A percentile compares a stretch with the other conserved stretches of the same genome.
Evolutionary conservation across 2,329 filamentous ascomycete genomes (phyloP).

Genomic region (Neofusicoccum umdonicola): DNA sequence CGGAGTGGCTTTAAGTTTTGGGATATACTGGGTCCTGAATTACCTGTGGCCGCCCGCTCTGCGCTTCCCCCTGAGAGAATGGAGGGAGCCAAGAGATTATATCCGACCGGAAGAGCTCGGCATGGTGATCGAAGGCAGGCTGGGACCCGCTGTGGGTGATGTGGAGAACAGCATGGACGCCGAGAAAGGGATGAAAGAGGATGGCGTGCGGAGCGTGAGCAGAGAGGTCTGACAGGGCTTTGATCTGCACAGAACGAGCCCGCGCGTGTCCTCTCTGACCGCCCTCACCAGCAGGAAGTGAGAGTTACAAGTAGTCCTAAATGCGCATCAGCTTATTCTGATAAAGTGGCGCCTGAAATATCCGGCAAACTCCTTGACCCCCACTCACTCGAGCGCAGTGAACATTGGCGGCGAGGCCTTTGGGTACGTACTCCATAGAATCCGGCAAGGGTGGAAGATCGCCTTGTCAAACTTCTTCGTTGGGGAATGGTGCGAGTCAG

Average conservation of each 20-base stretch:
- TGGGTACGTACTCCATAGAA: neutral
- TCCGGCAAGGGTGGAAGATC: neutral
- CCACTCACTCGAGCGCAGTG: too few species aligned
- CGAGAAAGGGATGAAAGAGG: neutral
- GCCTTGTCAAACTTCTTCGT: neutral
- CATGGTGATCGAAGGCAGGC: neutral
- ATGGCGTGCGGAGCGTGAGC: neutral
- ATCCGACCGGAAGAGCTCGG: slow-evolving; percentile 9
- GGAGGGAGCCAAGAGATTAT: slow-evolving; percentile 12
- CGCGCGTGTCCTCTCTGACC: too few species aligned
- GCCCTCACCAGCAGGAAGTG: too few species aligned
- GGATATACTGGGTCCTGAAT: slow-evolving; percentile 2
- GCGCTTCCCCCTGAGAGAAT: neutral
- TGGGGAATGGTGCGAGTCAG: neutral
- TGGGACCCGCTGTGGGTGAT: neutral
- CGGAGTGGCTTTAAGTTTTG: slow-evolving; percentile 4
- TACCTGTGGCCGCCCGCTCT: neutral
- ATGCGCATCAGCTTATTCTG: too few species aligned
- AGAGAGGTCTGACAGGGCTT: too few species aligned
- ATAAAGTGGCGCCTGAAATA: too few species aligned
- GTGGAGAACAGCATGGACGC: neutral
- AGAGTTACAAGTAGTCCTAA: too few species aligned
- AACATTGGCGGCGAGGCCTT: too few species aligned
- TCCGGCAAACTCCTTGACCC: too few species aligned
- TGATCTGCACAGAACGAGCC: too few species aligned